phyloP scores from a whole-genome alignment of 2,329 filamentous ascomycete species.

The Pseudogymnoascus sp. region DNA sequence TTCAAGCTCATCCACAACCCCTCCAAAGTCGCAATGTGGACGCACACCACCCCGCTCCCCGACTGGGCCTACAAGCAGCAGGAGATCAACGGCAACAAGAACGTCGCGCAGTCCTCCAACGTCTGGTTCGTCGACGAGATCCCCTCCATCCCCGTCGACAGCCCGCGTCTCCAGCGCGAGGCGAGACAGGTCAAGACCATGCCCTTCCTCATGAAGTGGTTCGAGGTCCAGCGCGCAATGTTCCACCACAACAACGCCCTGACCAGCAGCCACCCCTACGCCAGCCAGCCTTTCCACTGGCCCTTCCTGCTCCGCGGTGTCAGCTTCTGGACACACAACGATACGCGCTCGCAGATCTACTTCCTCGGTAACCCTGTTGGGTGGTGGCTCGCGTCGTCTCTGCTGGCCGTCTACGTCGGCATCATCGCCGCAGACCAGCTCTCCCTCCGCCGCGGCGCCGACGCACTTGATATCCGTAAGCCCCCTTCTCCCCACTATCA shows the following conservation, averaged over 20 bases:
- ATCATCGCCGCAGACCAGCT: conserved; percentile 90
- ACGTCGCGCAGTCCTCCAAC: conserved; percentile 79
- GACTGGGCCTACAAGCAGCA: conserved; percentile 97
- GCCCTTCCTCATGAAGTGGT: conserved; percentile 88
- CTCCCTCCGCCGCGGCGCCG: conserved; percentile 83
- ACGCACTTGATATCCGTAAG: conserved; percentile 89
- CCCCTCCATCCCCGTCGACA: conserved; percentile 63
- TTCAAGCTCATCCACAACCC: conserved; percentile 95
- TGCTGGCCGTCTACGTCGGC: conserved; percentile 87
- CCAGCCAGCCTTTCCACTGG: conserved; percentile 93
- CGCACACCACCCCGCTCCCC: conserved; percentile 85
- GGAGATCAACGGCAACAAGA: conserved; percentile 99
- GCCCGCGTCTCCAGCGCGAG: conserved; percentile 63
- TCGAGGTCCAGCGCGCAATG: conserved; percentile 95
- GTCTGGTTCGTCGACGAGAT: conserved; percentile 92
- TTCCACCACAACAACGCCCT: conserved; percentile 99
- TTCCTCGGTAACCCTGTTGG: conserved; percentile 95
- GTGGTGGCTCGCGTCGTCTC: conserved; percentile 92
- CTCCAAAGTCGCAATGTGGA: conserved; percentile 99
- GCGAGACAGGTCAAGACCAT: conserved; percentile 72
- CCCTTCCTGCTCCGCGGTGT: conserved; percentile 94
- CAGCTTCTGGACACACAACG: conserved; percentile 97
- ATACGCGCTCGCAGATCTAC: conserved; percentile 94
- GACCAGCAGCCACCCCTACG: conserved; percentile 93
- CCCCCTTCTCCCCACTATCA: conserved; percentile 27